Evolutionary conservation across 805 yeast genomes (phyloP).

Genomic region (Candida namnaoensis): DNA sequence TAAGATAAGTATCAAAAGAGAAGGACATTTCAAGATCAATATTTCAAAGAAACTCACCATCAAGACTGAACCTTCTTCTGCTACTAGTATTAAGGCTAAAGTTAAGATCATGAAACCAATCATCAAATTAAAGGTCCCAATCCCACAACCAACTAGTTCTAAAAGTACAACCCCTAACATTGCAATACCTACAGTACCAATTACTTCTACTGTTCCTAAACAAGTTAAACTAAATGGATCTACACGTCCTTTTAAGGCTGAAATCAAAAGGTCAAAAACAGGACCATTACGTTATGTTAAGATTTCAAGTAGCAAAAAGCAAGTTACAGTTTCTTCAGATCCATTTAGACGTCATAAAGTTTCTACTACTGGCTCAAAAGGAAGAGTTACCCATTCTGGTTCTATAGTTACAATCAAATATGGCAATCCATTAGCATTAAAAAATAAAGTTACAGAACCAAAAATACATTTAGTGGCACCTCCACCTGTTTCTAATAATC

Average conservation of each 20-base stretch:
- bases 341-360: conserved; percentile 23
- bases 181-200: background rate
- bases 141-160: background rate
- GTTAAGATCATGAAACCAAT: conserved; percentile 1
- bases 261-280: conserved; percentile 10
- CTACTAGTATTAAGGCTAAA: background rate
- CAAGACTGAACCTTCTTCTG: background rate
- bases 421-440: too few relatives aligned
- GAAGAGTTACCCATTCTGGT: background rate
- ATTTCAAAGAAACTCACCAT: conserved; percentile 7
- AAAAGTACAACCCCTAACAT: background rate
- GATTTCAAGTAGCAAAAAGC: conserved; percentile 25
- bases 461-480: too few relatives aligned
- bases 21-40: conserved; percentile 22
- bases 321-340: conserved; percentile 29
- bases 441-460: too few relatives aligned
- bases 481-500: too few relatives aligned
- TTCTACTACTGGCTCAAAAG: too few relatives aligned
- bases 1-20: conserved; percentile 50
- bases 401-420: background rate
- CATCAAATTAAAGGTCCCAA: background rate
- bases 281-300: conserved; percentile 33
- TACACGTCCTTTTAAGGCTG: conserved; percentile 6
- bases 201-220: background rate
- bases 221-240: background rate